phyloP scores from a whole-genome alignment of 2,329 filamentous ascomycete species.

The Neonectria sp. region DNA sequence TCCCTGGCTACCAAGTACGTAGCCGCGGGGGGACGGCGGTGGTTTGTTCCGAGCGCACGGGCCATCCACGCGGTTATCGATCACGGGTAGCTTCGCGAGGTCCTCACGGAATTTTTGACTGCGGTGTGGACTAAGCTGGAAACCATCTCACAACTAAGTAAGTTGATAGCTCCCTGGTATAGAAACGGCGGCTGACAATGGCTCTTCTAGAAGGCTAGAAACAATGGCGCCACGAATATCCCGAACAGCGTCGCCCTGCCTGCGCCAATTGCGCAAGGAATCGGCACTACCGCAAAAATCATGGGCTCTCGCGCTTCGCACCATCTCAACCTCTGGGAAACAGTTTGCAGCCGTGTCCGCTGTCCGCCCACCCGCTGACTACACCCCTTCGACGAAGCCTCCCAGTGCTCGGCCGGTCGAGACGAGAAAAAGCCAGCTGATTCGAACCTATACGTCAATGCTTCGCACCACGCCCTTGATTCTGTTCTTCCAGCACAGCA shows the following conservation, averaged over 20 bases:
- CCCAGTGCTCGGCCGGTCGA: slow-evolving; percentile 90
- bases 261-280: slow-evolving; percentile 45
- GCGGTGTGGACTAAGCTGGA: slow-evolving; percentile 28
- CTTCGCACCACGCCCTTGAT: slow-evolving; percentile 89
- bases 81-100: slow-evolving; percentile 26
- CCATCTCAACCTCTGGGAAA: slow-evolving; percentile 47
- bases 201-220: neutral
- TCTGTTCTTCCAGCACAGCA: slow-evolving; percentile 84
- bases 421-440: slow-evolving; percentile 90
- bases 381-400: slow-evolving; percentile 80
- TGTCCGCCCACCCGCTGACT: slow-evolving; percentile 59
- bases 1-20: slow-evolving; percentile 26
- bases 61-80: slow-evolving; percentile 13
- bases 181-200: slow-evolving; percentile 15
- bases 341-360: slow-evolving; percentile 46
- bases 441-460: slow-evolving; percentile 88
- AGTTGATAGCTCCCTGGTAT: slow-evolving; percentile 11
- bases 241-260: slow-evolving; percentile 38
- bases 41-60: slow-evolving; percentile 47
- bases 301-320: slow-evolving; percentile 41
- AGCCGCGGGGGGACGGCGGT: slow-evolving; percentile 38
- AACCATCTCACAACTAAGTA: slow-evolving; percentile 27
- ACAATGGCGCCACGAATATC: slow-evolving; percentile 46
- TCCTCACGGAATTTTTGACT: slow-evolving; percentile 40
- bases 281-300: slow-evolving; percentile 32